Base-by-base conservation (phyloP, 2,329 filamentous ascomycete species). In the Colletotrichum cordylinicola region DNA sequence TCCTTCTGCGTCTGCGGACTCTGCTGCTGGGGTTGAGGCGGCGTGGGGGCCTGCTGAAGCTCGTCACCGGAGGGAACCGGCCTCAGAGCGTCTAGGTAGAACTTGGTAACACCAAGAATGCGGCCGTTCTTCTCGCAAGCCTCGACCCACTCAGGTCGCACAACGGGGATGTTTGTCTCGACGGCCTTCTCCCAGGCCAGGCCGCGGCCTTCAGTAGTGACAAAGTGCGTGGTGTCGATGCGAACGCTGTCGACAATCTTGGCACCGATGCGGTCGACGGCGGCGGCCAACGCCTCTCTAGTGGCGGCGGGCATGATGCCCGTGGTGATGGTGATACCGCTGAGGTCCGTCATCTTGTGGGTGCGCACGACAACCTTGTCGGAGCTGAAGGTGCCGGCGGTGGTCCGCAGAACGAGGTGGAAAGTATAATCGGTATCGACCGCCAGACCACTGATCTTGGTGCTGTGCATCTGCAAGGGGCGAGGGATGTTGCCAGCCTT, bases 181-280 rank as follows among this genome's bases (percentile, higher is more conserved):
- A 96, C 93, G 1, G 97, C 97, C 88, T 97, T 98, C 86, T 99
- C 97, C 97, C 97, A 99, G 15, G 94, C 91, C 67, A 94, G 90
- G 37, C 97, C 97, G 72, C 96, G 90, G 35, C 96, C 96, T 84
- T 99, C 97, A 12, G 95, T 98, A 78, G 96, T 98, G 75, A 99
- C 95, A 83, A 99, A 99, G 86, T 99, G 97, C 18, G 97, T 99
- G 1, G 97, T 99, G 84, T 99, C 97, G 82, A 99, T 98, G 81
- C 96, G 92, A 67, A 98, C 96, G 15, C 91, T 91, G 80, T 98
- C 96, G 73, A 95, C 94, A 78, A 98, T 89, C 88, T 97, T 98
- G 77, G 95, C 97, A 65, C 97, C 97, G 80, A 99, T 98, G 79
- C 95, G 91, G 81, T 97, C 93, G 43, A 98, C 91, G 2, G 96